These are phyloP conservation scores for Camelina laxa DNA, from an alignment of 345 rosid genomes.

Conservation along the genomic window DNA sequence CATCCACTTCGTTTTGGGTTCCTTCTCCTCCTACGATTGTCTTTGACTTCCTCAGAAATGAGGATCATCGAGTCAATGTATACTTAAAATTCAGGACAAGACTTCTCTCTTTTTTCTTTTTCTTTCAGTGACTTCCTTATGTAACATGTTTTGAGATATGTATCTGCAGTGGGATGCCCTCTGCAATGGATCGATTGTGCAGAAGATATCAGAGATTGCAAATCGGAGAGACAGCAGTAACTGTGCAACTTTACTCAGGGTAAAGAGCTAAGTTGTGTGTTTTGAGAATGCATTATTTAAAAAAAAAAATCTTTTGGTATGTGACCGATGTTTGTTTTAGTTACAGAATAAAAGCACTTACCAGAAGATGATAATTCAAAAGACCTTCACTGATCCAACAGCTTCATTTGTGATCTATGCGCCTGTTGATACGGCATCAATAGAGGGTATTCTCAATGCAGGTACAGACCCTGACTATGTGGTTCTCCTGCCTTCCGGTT, in stretches of 20 bases:
- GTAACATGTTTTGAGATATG: constrained; percentile 18
- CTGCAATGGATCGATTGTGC: constrained; percentile 62
- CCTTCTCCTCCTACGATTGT: constrained; percentile 67
- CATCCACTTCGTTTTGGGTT: constrained; percentile 95
- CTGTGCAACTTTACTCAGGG: constrained; percentile 75
- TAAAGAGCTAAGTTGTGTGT: constrained; percentile 45
- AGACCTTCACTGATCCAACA: constrained; percentile 58
- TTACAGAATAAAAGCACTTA: constrained; percentile 51
- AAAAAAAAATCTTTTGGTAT: background rate
- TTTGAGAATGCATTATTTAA: background rate
- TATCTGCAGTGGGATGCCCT: constrained; percentile 89
- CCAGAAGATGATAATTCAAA: constrained; percentile 68
- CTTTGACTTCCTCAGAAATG: constrained; percentile 87
- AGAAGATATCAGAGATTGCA: constrained; percentile 81
- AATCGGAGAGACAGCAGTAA: constrained; percentile 86
- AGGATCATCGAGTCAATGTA: constrained; percentile 75
- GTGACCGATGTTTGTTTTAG: constrained; percentile 17
- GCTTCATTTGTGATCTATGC: constrained; percentile 67
- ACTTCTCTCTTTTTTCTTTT: background rate
- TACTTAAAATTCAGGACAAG: background rate
- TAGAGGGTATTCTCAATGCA: constrained; percentile 54
- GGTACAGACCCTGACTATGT: constrained; percentile 60
- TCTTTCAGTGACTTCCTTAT: background rate
- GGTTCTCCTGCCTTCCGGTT: constrained; percentile 70
- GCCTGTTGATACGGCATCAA: constrained; percentile 56